phyloP scores from a whole-genome alignment of 148 eudicot species.

The Camellia sinensis region DNA sequence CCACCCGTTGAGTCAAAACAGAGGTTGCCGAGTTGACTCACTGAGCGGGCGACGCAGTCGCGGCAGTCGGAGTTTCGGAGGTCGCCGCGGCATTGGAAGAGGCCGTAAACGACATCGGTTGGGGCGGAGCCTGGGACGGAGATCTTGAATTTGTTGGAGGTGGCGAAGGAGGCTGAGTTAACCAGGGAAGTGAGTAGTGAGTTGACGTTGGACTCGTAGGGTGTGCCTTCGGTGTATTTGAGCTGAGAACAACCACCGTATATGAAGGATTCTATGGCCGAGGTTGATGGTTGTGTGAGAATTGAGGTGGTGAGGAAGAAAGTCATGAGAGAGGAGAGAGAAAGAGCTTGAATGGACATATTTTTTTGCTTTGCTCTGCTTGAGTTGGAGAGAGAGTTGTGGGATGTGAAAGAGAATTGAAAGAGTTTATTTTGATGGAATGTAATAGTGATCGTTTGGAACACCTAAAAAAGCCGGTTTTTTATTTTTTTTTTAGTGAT shows the following conservation, averaged over 20 bases:
- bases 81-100: constrained; percentile 55
- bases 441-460: neutral
- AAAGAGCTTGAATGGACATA: neutral
- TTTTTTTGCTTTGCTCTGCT: neutral
- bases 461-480: too few relatives aligned
- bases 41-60: constrained; percentile 28
- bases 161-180: constrained; percentile 40
- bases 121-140: constrained; percentile 27
- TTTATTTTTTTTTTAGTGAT: too few relatives aligned
- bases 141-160: constrained; percentile 39
- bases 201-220: constrained; percentile 48
- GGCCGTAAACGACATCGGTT: constrained; percentile 32
- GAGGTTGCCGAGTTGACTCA: constrained; percentile 32
- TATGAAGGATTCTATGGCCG: constrained; percentile 25
- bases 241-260: constrained; percentile 51
- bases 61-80: constrained; percentile 32
- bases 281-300: constrained; percentile 14
- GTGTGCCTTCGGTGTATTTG: constrained; percentile 28
- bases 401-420: neutral
- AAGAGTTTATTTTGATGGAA: neutral
- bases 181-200: constrained; percentile 42
- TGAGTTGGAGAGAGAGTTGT: neutral
- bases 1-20: constrained; percentile 40
- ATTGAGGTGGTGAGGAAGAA: constrained; percentile 6
- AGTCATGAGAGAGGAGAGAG: constrained; percentile 13